Conservation (phyloP, 164 flowering plant genomes). For the Chloranthus sessilifolius region DNA sequence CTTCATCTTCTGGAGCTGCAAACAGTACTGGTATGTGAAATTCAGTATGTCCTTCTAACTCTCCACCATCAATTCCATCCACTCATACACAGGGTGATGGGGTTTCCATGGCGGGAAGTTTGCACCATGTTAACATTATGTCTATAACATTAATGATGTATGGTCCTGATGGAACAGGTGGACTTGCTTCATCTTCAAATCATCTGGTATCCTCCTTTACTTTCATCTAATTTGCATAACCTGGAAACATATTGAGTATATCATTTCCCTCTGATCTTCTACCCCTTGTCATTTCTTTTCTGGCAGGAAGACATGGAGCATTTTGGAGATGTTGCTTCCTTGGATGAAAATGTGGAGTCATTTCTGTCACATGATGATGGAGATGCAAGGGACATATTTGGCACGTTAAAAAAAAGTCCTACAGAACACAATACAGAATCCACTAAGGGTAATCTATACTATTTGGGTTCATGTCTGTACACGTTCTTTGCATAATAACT, state of each 20-base stretch:
- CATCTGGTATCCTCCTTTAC: slow-evolving; percentile 51
- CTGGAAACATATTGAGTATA: neutral
- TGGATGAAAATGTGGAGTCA: slow-evolving; percentile 86
- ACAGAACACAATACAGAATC: slow-evolving; percentile 65
- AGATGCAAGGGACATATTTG: slow-evolving; percentile 71
- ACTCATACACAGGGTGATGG: slow-evolving; percentile 86
- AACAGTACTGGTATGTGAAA: slow-evolving; percentile 83
- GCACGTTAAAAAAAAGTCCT: slow-evolving; percentile 60
- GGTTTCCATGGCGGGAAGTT: slow-evolving; percentile 34
- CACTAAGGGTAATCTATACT: slow-evolving; percentile 65
- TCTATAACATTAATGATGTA: slow-evolving; percentile 63
- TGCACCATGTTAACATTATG: slow-evolving; percentile 58
- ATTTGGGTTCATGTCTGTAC: neutral
- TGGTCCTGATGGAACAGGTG: slow-evolving; percentile 71
- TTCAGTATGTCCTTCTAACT: slow-evolving; percentile 68
- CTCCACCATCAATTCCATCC: slow-evolving; percentile 61
- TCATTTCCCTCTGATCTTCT: slow-evolving; percentile 1
- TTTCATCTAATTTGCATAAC: slow-evolving; percentile 1
- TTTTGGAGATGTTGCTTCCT: slow-evolving; percentile 78
- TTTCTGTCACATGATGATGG: slow-evolving; percentile 80
- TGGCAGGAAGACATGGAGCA: slow-evolving; percentile 87
- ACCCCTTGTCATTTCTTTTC: slow-evolving; percentile 12
- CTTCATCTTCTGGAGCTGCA: slow-evolving; percentile 79
- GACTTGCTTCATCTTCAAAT: slow-evolving; percentile 77
- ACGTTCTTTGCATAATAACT: neutral